Evolutionary conservation across 2,329 filamentous ascomycete genomes (phyloP).

Genomic region (Thielaviopsis populi): DNA sequence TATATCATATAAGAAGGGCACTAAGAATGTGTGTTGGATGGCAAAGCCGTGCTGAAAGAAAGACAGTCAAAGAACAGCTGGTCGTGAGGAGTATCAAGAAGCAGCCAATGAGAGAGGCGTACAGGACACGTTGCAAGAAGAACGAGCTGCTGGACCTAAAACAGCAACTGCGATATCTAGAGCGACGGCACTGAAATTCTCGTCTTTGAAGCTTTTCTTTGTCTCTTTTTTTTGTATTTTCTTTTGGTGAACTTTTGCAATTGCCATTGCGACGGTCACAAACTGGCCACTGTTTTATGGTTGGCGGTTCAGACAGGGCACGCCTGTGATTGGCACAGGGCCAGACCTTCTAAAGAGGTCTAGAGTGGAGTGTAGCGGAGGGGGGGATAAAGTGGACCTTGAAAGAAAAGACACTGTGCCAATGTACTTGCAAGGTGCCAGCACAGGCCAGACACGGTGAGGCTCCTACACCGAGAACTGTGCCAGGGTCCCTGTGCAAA

Average conservation of each 20-base stretch:
- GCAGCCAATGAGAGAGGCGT: not conserved
- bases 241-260: not conserved
- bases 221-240: not conserved
- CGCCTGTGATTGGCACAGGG: conserved; percentile 1
- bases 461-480: not conserved
- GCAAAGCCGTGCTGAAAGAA: not conserved
- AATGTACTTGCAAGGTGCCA: not conserved
- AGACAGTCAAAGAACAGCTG: not conserved
- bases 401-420: not conserved
- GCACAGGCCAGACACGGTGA: not conserved
- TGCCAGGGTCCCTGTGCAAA: no score
- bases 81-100: not conserved
- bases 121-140: not conserved
- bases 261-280: not conserved
- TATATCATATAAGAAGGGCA: not conserved
- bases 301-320: not conserved
- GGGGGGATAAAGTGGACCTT: not conserved
- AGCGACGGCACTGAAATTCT: not conserved
- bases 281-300: not conserved
- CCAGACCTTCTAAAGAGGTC: not conserved
- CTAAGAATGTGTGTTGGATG: no score
- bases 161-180: not conserved
- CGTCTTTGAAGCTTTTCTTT: not conserved
- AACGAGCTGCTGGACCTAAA: not conserved
- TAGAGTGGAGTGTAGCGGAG: not conserved